Evolutionary conservation across 2,329 filamentous ascomycete species (phyloP).

Genomic region (Shiraia bambusicola): DNA sequence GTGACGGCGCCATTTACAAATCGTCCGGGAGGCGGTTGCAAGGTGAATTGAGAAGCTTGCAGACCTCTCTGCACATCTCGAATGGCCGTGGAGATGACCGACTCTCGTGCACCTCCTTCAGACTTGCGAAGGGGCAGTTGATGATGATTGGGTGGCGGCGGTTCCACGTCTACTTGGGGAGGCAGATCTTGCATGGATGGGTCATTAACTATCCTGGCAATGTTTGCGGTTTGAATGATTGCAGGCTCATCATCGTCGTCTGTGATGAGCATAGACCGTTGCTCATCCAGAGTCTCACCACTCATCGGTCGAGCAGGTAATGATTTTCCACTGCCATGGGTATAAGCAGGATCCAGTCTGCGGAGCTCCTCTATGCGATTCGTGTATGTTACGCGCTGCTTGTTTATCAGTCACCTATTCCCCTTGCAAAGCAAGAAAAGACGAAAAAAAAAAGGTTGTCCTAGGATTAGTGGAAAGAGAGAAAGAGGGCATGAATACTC

Average conservation of each 20-base stretch:
- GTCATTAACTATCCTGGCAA: conserved; percentile 55
- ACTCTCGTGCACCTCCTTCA: conserved; percentile 36
- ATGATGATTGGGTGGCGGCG: conserved; percentile 20
- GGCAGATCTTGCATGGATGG: conserved; percentile 27
- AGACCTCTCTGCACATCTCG: conserved; percentile 44
- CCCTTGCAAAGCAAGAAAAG: no score
- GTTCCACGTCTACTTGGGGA: conserved; percentile 18
- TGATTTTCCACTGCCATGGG: conserved; percentile 64
- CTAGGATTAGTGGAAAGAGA: no score
- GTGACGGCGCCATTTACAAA: conserved; percentile 17
- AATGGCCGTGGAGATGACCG: conserved; percentile 46
- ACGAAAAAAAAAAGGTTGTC: no score
- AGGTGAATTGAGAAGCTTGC: conserved; percentile 31
- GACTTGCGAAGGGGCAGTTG: conserved; percentile 39
- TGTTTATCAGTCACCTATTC: conserved; percentile 12
- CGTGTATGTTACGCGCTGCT: conserved; percentile 82
- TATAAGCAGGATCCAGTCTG: conserved; percentile 62
- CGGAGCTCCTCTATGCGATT: conserved; percentile 85
- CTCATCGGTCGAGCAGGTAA: conserved; percentile 71
- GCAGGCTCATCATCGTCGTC: conserved; percentile 42
- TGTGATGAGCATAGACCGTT: conserved; percentile 40
- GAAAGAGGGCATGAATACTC: conserved; percentile 47
- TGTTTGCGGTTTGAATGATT: conserved; percentile 56
- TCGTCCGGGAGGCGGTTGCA: conserved; percentile 40
- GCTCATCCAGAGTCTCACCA: conserved; percentile 53